Evolutionary conservation across 768 basidiomycete species (phyloP).

Genomic region (Hysterangium stoloniferum): DNA sequence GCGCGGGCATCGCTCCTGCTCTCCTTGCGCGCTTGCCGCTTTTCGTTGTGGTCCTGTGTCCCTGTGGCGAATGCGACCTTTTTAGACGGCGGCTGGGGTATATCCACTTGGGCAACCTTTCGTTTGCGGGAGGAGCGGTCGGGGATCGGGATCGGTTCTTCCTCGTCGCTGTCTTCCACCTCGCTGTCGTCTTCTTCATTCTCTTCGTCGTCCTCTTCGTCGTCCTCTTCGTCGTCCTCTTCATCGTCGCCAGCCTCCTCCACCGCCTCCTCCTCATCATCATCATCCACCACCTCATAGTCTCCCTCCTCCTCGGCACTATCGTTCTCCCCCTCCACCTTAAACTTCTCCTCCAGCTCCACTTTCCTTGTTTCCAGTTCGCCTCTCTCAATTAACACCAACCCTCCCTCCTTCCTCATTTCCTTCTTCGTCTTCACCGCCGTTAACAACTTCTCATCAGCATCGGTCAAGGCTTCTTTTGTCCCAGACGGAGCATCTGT

Average conservation of each 20-base stretch:
- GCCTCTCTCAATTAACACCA: constrained; percentile 46
- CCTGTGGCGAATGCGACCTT: constrained; percentile 46
- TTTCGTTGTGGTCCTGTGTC: constrained; percentile 23
- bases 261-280: constrained; percentile 18
- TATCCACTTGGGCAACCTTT: constrained; percentile 28
- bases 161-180: constrained; percentile 22
- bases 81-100: constrained; percentile 32
- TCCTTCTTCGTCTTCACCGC: constrained; percentile 52
- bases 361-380: constrained; percentile 34
- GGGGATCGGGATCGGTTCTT: constrained; percentile 21
- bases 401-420: constrained; percentile 50
- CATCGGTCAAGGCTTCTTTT: constrained; percentile 11
- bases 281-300: constrained; percentile 15
- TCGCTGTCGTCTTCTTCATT: constrained; percentile 31
- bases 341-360: constrained; percentile 28
- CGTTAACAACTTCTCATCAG: constrained; percentile 42
- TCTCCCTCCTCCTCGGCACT: constrained; percentile 21
- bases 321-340: constrained; percentile 14
- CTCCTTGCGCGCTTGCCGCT: constrained; percentile 11
- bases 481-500: constrained; percentile 39
- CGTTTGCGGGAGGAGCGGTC: constrained; percentile 35
- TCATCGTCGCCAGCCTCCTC: constrained; percentile 22
- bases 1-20: neutral
- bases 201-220: constrained; percentile 32
- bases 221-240: constrained; percentile 30